These are phyloP conservation scores for Hypomontagnella submonticulosa DNA, from an alignment of 495 filamentous ascomycete genomes.

Conservation along the genomic window DNA sequence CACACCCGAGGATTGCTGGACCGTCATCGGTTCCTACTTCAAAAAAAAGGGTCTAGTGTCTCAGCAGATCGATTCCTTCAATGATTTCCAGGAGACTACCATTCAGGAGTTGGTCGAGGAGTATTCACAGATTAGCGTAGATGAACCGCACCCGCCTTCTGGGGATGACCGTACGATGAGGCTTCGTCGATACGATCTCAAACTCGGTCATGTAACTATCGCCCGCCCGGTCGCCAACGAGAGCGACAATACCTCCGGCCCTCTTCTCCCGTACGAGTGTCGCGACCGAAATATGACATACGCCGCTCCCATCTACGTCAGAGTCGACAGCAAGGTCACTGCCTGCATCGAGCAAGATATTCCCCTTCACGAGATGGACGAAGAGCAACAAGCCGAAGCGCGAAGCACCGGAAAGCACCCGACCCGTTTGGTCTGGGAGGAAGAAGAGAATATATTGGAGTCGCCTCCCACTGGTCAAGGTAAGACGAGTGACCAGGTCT, in stretches of 20 bases:
- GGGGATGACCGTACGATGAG: slow-evolving; percentile 80
- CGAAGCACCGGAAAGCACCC: slow-evolving; percentile 59
- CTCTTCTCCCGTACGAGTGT: slow-evolving; percentile 90
- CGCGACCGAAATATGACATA: slow-evolving; percentile 96
- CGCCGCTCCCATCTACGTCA: slow-evolving; percentile 86
- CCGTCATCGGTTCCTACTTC: slow-evolving; percentile 96
- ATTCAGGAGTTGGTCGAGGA: slow-evolving; percentile 93
- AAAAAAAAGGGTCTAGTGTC: slow-evolving; percentile 94
- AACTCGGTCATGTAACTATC: slow-evolving; percentile 86
- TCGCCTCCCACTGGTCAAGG: slow-evolving; percentile 46
- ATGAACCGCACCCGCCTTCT: slow-evolving; percentile 80
- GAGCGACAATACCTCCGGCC: slow-evolving; percentile 83
- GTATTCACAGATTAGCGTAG: slow-evolving; percentile 85
- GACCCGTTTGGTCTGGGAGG: slow-evolving; percentile 68
- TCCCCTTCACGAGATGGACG: slow-evolving; percentile 68
- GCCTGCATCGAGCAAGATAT: slow-evolving; percentile 81
- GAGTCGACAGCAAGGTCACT: slow-evolving; percentile 80
- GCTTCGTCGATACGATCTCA: slow-evolving; percentile 89
- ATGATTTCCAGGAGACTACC: slow-evolving; percentile 92
- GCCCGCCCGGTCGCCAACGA: slow-evolving; percentile 89
- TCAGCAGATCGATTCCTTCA: slow-evolving; percentile 97
- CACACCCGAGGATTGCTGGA: slow-evolving; percentile 96
- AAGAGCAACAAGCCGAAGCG: slow-evolving; percentile 66
- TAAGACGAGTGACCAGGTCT: slow-evolving; percentile 64
- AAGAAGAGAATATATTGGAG: slow-evolving; percentile 57